Evolutionary conservation across 257 asterid species (phyloP).

Genomic region (Nicotiana tomentosiformis): DNA sequence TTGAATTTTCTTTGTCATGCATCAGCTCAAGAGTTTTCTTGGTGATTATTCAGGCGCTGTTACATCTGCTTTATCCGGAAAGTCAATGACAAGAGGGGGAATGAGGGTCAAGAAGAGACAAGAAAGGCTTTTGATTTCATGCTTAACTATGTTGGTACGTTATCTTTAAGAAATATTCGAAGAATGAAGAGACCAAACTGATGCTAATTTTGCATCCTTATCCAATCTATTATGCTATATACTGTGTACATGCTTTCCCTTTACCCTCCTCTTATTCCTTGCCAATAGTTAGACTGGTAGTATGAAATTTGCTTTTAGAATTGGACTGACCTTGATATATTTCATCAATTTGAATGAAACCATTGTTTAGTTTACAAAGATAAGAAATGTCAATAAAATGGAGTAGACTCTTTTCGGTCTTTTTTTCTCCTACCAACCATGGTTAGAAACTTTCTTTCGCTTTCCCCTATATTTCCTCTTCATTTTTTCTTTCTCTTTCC

Average conservation of each 20-base stretch:
- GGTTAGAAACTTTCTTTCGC: background rate
- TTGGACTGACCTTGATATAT: background rate
- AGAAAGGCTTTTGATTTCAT: conserved; percentile 93
- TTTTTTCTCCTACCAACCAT: background rate
- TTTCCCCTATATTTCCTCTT: background rate
- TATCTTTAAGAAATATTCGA: background rate
- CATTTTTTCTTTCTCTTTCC: background rate
- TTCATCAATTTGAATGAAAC: background rate
- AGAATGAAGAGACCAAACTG: background rate
- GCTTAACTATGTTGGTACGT: conserved; percentile 87
- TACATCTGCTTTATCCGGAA: conserved; percentile 88
- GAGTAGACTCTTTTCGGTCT: background rate
- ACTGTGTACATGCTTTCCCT: background rate
- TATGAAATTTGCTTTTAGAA: background rate
- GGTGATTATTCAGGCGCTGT: conserved; percentile 63
- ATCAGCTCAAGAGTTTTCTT: conserved; percentile 2
- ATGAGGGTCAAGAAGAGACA: conserved; percentile 91
- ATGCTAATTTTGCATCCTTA: background rate
- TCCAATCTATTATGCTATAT: background rate
- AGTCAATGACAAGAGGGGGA: conserved; percentile 78
- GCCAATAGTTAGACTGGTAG: background rate
- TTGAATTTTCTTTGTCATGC: conserved; percentile 6
- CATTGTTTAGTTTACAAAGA: background rate
- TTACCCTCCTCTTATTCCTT: background rate
- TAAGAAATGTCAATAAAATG: background rate